phyloP scores from a whole-genome alignment of 805 yeast species.

The Starmerella apicola region DNA sequence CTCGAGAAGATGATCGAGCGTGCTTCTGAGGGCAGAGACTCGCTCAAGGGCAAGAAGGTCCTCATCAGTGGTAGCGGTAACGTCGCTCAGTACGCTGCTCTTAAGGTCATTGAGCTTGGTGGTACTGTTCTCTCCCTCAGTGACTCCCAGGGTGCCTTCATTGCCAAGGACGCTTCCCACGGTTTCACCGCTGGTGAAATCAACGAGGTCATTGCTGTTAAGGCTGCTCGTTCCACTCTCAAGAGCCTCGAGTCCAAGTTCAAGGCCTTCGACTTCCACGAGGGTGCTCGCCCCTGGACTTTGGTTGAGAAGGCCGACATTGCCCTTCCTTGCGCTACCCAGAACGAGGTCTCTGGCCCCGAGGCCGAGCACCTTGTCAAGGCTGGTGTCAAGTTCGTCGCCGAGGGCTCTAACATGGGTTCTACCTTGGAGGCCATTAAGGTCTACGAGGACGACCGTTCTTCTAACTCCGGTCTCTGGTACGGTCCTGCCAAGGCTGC shows the following conservation, averaged over 20 bases:
- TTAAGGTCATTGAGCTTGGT: constrained; percentile 93
- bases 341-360: constrained; percentile 92
- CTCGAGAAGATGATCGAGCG: constrained; percentile 95
- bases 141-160: constrained; percentile 85
- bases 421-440: constrained; percentile 95
- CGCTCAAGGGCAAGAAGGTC: constrained; percentile 85
- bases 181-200: constrained; percentile 83
- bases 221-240: constrained; percentile 54
- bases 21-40: constrained; percentile 80
- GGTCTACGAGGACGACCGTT: constrained; percentile 59
- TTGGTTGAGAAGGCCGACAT: constrained; percentile 84
- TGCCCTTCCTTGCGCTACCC: constrained; percentile 97
- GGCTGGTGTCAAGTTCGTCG: constrained; percentile 83
- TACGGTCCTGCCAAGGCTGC: constrained; percentile 99
- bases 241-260: constrained; percentile 23
- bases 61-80: constrained; percentile 97
- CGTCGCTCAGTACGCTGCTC: constrained; percentile 98
- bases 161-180: constrained; percentile 39
- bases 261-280: constrained; percentile 54
- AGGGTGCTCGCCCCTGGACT: constrained; percentile 95
- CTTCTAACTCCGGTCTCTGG: constrained; percentile 48
- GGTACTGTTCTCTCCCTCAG: constrained; percentile 88
- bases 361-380: constrained; percentile 92
- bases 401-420: constrained; percentile 99
- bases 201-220: constrained; percentile 64